These are phyloP conservation scores for Tulasnella sp. DNA, from an alignment of 768 basidiomycete species.

Conservation along the genomic window DNA sequence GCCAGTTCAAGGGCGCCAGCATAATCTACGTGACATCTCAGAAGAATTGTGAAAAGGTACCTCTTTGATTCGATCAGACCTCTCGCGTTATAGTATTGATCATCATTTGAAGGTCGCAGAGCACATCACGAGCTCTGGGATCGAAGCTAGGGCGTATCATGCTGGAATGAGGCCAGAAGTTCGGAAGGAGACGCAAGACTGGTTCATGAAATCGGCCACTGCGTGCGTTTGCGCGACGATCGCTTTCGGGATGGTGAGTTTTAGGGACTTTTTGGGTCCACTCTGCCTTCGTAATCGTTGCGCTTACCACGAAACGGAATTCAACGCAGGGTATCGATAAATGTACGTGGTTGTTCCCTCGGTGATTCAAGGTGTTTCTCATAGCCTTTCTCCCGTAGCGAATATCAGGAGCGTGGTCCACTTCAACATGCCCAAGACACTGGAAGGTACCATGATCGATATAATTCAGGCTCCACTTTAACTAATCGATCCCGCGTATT, in stretches of 20 bases:
- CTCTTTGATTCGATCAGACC: no score
- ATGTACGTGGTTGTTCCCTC: conserved; percentile 19
- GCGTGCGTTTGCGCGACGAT: conserved; percentile 38
- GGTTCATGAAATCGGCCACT: conserved; percentile 33
- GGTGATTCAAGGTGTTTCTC: not conserved
- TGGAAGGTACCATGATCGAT: conserved; percentile 30
- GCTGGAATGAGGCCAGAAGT: conserved; percentile 33
- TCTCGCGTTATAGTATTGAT: no score
- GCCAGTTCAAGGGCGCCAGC: conserved; percentile 31
- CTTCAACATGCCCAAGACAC: conserved; percentile 36
- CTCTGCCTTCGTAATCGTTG: not conserved
- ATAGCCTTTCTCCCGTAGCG: not conserved
- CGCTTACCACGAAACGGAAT: not conserved
- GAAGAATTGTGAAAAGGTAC: conserved; percentile 30
- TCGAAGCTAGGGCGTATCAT: conserved; percentile 33
- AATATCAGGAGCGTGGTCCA: conserved; percentile 31
- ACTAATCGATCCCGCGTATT: not conserved
- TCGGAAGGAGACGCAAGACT: conserved; percentile 30
- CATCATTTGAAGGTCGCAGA: conserved; percentile 24
- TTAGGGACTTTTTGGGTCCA: no score
- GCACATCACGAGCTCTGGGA: conserved; percentile 22
- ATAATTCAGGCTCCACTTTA: no score
- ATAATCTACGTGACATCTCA: conserved; percentile 41
- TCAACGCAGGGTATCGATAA: conserved; percentile 31
- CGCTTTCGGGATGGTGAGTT: conserved; percentile 34